phyloP scores from a whole-genome alignment of 257 asterid species.

The Fraxinus anomala region DNA sequence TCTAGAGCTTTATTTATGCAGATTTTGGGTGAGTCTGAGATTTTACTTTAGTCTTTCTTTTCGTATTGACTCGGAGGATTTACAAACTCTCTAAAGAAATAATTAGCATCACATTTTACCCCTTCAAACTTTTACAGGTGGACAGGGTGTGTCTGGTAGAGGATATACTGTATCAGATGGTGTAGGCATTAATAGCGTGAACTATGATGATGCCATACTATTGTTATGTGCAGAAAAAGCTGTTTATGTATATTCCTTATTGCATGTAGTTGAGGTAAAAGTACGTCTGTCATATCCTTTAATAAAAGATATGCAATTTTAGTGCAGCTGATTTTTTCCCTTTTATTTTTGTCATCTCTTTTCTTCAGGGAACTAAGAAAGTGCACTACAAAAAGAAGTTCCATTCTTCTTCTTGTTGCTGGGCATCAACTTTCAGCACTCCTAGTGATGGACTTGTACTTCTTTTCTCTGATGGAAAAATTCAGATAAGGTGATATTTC shows the following conservation, averaged over 20 bases:
- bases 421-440: slow-evolving; percentile 77
- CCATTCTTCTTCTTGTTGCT: slow-evolving; percentile 70
- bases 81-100: background rate
- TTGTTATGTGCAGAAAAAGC: slow-evolving; percentile 88
- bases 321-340: background rate
- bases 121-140: slow-evolving; percentile 37
- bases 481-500: slow-evolving; percentile 71
- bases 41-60: slow-evolving; percentile 4
- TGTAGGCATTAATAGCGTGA: slow-evolving; percentile 37
- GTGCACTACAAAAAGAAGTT: slow-evolving; percentile 83
- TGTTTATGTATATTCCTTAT: slow-evolving; percentile 68
- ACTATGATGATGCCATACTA: slow-evolving; percentile 43
- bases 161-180: slow-evolving; percentile 39
- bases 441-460: slow-evolving; percentile 67
- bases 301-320: background rate
- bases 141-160: slow-evolving; percentile 34
- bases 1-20: slow-evolving; percentile 70
- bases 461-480: slow-evolving; percentile 72
- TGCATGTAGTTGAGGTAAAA: slow-evolving; percentile 72
- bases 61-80: background rate
- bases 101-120: background rate
- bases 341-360: slow-evolving; percentile 22
- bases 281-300: slow-evolving; percentile 15
- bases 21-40: slow-evolving; percentile 56
- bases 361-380: slow-evolving; percentile 74